phyloP scores from a whole-genome alignment of 2,329 filamentous ascomycete genomes.

The Colletotrichum lupini region DNA sequence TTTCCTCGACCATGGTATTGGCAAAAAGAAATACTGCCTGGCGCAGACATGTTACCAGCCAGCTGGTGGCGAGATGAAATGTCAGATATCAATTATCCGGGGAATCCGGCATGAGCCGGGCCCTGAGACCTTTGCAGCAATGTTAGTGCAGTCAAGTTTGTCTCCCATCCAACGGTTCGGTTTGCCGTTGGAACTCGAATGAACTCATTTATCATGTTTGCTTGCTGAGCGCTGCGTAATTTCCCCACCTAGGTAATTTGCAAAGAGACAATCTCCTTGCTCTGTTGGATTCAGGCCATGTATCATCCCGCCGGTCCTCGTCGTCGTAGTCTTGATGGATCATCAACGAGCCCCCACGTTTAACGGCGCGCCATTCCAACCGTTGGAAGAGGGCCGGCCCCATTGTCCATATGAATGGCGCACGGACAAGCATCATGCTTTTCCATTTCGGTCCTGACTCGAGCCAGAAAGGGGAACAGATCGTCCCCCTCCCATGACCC shows the following conservation, averaged over 20 bases:
- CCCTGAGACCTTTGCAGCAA: background rate
- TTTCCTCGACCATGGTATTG: background rate
- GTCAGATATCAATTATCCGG: background rate
- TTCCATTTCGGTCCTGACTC: background rate
- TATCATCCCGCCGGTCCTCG: background rate
- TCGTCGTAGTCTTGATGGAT: background rate
- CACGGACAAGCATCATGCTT: background rate
- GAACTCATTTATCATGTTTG: background rate
- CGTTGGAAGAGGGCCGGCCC: background rate
- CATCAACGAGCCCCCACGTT: background rate
- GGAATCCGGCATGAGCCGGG: background rate
- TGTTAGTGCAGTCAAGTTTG: background rate
- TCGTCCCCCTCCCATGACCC: background rate
- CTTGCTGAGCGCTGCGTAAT: background rate
- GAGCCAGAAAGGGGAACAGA: constrained; percentile 5
- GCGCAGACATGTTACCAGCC: background rate
- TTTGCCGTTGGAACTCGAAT: background rate
- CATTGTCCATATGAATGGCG: background rate
- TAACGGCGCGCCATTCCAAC: background rate
- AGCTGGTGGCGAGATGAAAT: background rate
- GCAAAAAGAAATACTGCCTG: background rate
- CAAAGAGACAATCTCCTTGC: background rate
- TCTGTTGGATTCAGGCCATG: background rate
- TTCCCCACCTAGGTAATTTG: background rate
- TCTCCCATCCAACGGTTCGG: background rate